phyloP scores from a whole-genome alignment of 768 basidiomycete species.

The Pulveroboletus sp. region DNA sequence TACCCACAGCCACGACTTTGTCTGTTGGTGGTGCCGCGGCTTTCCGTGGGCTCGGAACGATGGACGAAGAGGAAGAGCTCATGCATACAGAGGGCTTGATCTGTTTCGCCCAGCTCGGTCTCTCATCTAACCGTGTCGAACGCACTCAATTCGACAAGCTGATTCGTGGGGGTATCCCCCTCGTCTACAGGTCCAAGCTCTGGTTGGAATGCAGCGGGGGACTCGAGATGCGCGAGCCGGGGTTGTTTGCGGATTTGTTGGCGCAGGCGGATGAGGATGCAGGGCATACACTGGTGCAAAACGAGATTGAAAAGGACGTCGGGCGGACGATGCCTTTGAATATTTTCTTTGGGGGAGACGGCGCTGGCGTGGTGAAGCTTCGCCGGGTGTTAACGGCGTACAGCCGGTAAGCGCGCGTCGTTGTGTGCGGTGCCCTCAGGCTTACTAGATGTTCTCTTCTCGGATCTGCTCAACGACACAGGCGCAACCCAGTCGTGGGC shows the following conservation, averaged over 20 bases:
- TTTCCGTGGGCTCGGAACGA: constrained; percentile 62
- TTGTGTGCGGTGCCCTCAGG: neutral
- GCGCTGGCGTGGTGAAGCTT: constrained; percentile 88
- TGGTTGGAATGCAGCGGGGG: constrained; percentile 95
- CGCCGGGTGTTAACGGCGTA: constrained; percentile 88
- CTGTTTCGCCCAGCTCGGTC: constrained; percentile 85
- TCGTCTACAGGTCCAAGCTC: constrained; percentile 80
- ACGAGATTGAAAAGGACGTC: constrained; percentile 96
- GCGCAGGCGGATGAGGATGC: constrained; percentile 41
- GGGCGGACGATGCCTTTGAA: constrained; percentile 90
- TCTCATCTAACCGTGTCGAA: constrained; percentile 65
- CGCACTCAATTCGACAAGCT: constrained; percentile 75
- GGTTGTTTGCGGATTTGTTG: constrained; percentile 83
- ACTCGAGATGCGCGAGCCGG: constrained; percentile 88
- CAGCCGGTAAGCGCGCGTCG: constrained; percentile 59
- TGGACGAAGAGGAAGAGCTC: constrained; percentile 67
- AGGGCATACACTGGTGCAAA: constrained; percentile 44
- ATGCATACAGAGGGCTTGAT: constrained; percentile 81
- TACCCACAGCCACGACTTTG: constrained; percentile 15
- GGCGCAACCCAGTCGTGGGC: constrained; percentile 88
- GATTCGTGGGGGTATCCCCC: constrained; percentile 81
- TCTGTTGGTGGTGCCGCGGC: constrained; percentile 50
- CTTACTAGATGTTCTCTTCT: no score
- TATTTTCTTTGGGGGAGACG: constrained; percentile 96
- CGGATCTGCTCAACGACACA: constrained; percentile 24